These are phyloP conservation scores for Fusarium aywerte DNA, from an alignment of 2,329 filamentous ascomycete species.

Conservation along the genomic window DNA sequence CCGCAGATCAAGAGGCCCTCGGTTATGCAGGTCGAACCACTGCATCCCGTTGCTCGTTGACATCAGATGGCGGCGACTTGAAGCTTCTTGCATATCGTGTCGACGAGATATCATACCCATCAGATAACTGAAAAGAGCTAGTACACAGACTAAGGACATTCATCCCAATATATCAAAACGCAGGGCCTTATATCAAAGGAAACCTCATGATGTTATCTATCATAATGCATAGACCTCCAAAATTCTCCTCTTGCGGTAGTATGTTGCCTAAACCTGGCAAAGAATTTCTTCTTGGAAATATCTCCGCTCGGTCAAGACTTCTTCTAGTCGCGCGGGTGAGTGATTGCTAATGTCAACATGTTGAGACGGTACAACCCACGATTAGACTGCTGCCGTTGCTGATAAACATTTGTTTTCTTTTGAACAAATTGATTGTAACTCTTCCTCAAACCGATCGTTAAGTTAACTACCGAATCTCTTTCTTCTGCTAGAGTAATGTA, in stretches of 20 bases:
- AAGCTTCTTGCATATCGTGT: conserved; percentile 6
- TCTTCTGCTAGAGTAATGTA: conserved; percentile 7
- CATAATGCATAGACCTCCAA: background rate
- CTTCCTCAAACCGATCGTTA: conserved; percentile 1
- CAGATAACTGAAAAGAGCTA: background rate
- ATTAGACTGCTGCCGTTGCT: background rate
- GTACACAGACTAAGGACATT: background rate
- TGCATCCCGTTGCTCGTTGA: conserved; percentile 39
- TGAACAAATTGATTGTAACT: conserved; percentile 17
- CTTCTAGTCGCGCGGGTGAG: conserved; percentile 20
- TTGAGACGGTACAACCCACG: background rate
- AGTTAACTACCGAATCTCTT: conserved; percentile 13
- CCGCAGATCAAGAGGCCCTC: conserved; percentile 53
- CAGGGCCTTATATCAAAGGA: background rate
- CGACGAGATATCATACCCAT: conserved; percentile 4
- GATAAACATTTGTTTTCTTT: conserved; percentile 27
- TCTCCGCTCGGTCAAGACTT: conserved; percentile 28
- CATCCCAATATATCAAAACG: background rate
- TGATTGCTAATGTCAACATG: conserved; percentile 11
- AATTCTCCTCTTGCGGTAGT: conserved; percentile 1
- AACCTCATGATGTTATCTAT: conserved; percentile 17
- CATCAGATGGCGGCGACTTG: conserved; percentile 40
- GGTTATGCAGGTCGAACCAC: conserved; percentile 53
- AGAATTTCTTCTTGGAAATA: conserved; percentile 30
- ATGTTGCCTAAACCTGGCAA: conserved; percentile 13